Percentiles rank a stretch among this genome's conserved stretches.
Evolutionary conservation across 306 rosid genomes (phyloP).

Genomic region (Quillaja saponaria): DNA sequence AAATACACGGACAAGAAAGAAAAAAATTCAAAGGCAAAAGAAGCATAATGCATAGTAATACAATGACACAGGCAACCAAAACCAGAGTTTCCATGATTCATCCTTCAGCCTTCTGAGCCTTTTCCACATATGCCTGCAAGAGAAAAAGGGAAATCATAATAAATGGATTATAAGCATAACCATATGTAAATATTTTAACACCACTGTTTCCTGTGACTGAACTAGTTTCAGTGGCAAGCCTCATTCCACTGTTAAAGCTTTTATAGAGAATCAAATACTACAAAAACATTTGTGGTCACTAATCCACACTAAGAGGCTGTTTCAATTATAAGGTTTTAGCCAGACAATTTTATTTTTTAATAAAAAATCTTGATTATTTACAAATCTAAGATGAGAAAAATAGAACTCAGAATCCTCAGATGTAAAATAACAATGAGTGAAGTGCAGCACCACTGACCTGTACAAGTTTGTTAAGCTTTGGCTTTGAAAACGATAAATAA

Average conservation of each 20-base stretch:
- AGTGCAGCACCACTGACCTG: conserved; percentile 69
- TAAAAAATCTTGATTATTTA: too few relatives aligned
- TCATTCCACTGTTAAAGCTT: too few relatives aligned
- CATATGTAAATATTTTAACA: too few relatives aligned
- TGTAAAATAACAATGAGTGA: conserved; percentile 8
- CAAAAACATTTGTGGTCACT: too few relatives aligned
- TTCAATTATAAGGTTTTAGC: too few relatives aligned
- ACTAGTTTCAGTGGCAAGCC: neutral
- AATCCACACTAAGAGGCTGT: too few relatives aligned
- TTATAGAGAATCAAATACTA: too few relatives aligned
- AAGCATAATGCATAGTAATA: conserved; percentile 30
- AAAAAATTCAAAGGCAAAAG: conserved; percentile 7
- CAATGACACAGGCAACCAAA: conserved; percentile 7
- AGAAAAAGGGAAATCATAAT: conserved; percentile 6
- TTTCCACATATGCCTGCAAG: conserved; percentile 80
- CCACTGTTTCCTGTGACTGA: neutral
- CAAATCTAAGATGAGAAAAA: conserved; percentile 18
- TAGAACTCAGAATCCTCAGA: conserved; percentile 25
- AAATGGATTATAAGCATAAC: too few relatives aligned
- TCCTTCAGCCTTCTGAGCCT: conserved; percentile 58
- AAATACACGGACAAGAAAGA: conserved; percentile 21
- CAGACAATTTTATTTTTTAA: too few relatives aligned
- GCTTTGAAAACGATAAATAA: conserved; percentile 69
- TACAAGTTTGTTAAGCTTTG: conserved; percentile 88
- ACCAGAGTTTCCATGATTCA: conserved; percentile 27